These are phyloP conservation scores for Neurospora sublineolata DNA, from an alignment of 495 filamentous ascomycete species.

Conservation along the genomic window DNA sequence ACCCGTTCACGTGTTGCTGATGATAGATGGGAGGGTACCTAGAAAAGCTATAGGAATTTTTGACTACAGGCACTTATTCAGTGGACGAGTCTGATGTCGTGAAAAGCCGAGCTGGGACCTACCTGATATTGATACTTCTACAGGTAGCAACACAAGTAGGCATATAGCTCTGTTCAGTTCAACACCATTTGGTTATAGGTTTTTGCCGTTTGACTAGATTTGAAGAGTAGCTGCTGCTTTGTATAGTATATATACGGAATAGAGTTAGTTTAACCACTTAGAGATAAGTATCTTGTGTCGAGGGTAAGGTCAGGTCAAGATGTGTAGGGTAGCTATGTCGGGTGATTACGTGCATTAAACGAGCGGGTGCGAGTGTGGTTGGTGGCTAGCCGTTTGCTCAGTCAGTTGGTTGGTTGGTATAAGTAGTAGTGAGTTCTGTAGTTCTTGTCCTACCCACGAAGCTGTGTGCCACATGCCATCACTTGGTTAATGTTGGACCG, in stretches of 20 bases:
- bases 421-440: not conserved
- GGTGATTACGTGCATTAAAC: not conserved
- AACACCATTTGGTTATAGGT: not conserved
- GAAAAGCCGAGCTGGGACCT: not conserved
- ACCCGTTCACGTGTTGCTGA: not conserved
- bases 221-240: not conserved
- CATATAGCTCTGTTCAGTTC: not conserved
- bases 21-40: not conserved
- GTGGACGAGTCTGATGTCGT: not conserved
- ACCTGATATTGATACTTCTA: not conserved
- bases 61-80: not conserved
- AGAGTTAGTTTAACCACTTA: not conserved
- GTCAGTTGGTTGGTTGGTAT: not conserved
- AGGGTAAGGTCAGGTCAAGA: not conserved
- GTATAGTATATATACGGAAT: not conserved
- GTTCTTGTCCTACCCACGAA: not conserved
- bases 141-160: not conserved
- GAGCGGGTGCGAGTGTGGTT: not conserved
- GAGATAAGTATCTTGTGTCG: not conserved
- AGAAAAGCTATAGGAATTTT: not conserved
- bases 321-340: not conserved
- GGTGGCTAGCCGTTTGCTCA: not conserved
- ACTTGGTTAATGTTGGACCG: not conserved
- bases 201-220: no score
- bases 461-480: not conserved